Evolutionary conservation across 768 basidiomycete species (phyloP).

Genomic region (Mrakia frigida): DNA sequence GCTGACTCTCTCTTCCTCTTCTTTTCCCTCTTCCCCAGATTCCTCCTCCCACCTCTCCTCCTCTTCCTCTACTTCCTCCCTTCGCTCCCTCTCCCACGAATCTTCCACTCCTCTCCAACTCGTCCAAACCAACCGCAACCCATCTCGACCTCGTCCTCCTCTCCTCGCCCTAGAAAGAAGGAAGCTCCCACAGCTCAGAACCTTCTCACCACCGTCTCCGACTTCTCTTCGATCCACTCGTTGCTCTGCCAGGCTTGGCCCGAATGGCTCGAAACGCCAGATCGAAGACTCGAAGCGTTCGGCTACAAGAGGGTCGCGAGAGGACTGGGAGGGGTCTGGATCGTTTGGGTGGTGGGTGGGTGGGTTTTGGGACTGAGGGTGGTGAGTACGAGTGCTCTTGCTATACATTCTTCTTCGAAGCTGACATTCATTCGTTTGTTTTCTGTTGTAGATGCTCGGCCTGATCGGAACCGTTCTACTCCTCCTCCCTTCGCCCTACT

Average conservation of each 20-base stretch:
- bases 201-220: constrained; percentile 12
- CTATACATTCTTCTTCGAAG: not conserved
- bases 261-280: not conserved
- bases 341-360: constrained; percentile 18
- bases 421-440: not conserved
- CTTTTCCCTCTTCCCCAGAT: constrained; percentile 19
- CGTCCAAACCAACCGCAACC: constrained; percentile 2
- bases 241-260: constrained; percentile 20
- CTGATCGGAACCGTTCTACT: constrained; percentile 34
- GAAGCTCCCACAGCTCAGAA: constrained; percentile 16
- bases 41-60: constrained; percentile 31
- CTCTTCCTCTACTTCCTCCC: constrained; percentile 17
- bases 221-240: constrained; percentile 21
- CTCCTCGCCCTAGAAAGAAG: constrained; percentile 14
- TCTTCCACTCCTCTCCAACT: constrained; percentile 33
- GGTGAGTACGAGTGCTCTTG: constrained; percentile 6
- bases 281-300: not conserved
- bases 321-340: constrained; percentile 18
- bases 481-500: constrained; percentile 39
- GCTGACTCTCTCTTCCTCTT: not conserved
- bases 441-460: constrained; percentile 17
- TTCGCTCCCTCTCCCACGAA: not conserved
- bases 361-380: constrained; percentile 22
- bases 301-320: constrained; percentile 1
- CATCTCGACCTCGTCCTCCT: too few relatives aligned